phyloP scores from a whole-genome alignment of 306 rosid species.

The Ochetophila trinervis region DNA sequence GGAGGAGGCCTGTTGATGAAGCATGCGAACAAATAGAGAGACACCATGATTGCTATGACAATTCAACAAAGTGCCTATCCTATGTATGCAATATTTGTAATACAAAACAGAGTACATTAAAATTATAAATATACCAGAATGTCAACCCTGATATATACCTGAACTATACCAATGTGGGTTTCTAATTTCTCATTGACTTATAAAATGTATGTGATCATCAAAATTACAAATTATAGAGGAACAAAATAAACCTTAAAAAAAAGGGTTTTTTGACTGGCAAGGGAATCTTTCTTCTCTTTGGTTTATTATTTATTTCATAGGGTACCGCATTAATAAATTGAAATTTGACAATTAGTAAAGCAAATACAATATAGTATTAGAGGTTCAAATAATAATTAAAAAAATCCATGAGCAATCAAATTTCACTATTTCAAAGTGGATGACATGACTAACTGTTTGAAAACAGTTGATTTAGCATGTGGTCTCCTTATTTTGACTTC shows the following conservation, averaged over 20 bases:
- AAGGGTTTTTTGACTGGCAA: neutral
- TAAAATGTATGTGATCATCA: neutral
- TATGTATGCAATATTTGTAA: neutral
- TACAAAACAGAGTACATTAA: too few relatives aligned
- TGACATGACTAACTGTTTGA: too few relatives aligned
- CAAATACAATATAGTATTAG: too few relatives aligned
- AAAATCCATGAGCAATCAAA: too few relatives aligned
- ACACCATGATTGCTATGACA: constrained; percentile 10
- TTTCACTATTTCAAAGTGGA: too few relatives aligned
- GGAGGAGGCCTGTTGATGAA: neutral
- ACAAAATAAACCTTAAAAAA: neutral
- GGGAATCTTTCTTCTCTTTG: neutral
- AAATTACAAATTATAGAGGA: neutral
- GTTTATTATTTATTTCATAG: neutral
- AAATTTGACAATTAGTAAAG: too few relatives aligned
- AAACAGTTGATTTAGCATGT: too few relatives aligned
- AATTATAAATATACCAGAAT: neutral
- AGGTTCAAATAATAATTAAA: too few relatives aligned
- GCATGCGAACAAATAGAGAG: neutral
- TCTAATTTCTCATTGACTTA: neutral
- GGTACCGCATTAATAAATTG: too few relatives aligned
- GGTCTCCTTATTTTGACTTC: neutral
- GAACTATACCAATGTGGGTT: neutral
- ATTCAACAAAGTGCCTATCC: constrained; percentile 1
- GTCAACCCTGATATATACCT: neutral